These are phyloP conservation scores for Hypholoma sublateritium DNA, from an alignment of 768 basidiomycete species.

Conservation along the genomic window DNA sequence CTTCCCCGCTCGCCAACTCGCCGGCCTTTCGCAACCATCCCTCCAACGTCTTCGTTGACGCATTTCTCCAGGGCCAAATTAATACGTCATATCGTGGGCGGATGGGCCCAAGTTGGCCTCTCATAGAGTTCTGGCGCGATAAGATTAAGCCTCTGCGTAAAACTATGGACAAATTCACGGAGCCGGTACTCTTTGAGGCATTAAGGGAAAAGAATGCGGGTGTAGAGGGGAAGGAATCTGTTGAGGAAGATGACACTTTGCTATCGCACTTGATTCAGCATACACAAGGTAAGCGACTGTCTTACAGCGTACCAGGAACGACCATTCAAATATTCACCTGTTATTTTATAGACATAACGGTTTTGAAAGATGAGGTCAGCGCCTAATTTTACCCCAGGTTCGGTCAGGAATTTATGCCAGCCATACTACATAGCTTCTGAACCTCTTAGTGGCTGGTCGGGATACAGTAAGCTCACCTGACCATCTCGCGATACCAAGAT, in stretches of 20 bases:
- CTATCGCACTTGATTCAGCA: conserved; percentile 47
- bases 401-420: background rate
- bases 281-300: conserved; percentile 39
- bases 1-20: conserved; percentile 28
- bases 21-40: conserved; percentile 26
- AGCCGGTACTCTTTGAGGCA: conserved; percentile 38
- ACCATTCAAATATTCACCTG: background rate
- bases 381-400: background rate
- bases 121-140: conserved; percentile 50
- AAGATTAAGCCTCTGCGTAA: conserved; percentile 36
- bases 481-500: background rate
- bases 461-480: conserved; percentile 37
- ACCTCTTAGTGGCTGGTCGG: conserved; percentile 50
- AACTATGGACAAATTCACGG: conserved; percentile 43
- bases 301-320: background rate
- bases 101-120: conserved; percentile 48
- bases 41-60: conserved; percentile 42
- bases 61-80: conserved; percentile 51
- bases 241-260: conserved; percentile 37
- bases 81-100: conserved; percentile 37
- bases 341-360: conserved; percentile 9
- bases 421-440: conserved; percentile 39
- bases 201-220: conserved; percentile 29
- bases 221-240: conserved; percentile 12
- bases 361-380: conserved; percentile 20